phyloP scores from a whole-genome alignment of 805 yeast species.

The Kluyveromyces nonfermentans region DNA sequence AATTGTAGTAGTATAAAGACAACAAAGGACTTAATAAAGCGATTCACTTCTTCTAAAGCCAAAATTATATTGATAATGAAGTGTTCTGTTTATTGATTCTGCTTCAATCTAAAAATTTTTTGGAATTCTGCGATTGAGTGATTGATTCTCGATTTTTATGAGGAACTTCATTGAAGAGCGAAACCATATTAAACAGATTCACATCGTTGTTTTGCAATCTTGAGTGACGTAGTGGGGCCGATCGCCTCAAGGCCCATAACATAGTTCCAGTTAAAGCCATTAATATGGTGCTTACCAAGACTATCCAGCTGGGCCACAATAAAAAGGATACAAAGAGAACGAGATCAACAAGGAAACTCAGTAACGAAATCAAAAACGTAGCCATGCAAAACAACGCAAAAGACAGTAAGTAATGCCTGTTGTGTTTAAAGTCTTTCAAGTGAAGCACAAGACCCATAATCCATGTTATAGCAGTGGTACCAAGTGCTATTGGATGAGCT shows the following conservation, averaged over 20 bases:
- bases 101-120: too few species aligned
- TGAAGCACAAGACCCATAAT: slow-evolving; percentile 34
- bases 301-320: slow-evolving; percentile 80
- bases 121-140: not conserved
- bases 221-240: slow-evolving; percentile 31
- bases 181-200: not conserved
- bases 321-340: slow-evolving; percentile 67
- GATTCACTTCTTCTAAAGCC: too few species aligned
- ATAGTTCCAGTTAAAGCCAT: slow-evolving; percentile 55
- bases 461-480: slow-evolving; percentile 41
- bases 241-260: slow-evolving; percentile 64
- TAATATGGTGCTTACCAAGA: slow-evolving; percentile 57
- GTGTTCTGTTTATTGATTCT: too few species aligned
- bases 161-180: not conserved
- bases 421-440: slow-evolving; percentile 28
- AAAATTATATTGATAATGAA: too few species aligned
- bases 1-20: too few species aligned
- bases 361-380: slow-evolving; percentile 56
- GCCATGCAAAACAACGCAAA: slow-evolving; percentile 54
- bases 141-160: not conserved
- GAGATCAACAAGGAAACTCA: slow-evolving; percentile 76
- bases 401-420: slow-evolving; percentile 37
- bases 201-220: not conserved
- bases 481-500: slow-evolving; percentile 59
- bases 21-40: too few species aligned